Base-by-base conservation (phyloP, 2,329 filamentous ascomycete genomes). In the Harringtonia aguacate region DNA sequence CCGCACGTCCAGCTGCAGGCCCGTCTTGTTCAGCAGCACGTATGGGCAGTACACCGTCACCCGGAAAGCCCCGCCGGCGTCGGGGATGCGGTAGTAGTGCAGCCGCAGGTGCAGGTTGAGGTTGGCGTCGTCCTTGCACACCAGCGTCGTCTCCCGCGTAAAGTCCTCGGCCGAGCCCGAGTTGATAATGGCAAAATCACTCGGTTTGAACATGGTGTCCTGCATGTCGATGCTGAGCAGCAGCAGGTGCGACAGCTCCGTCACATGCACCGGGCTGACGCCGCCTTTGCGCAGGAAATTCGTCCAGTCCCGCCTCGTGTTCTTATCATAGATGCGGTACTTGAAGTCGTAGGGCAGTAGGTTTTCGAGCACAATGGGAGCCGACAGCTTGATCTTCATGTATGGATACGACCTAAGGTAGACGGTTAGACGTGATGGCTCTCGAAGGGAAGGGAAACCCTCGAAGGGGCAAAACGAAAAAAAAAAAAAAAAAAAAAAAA, bases 291-390 rank as follows among this genome's bases (percentile, higher is more conserved):
- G 80, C 38, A 98, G 68, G 66, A 98, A 98, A 61, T 98, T 98
- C 5, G 87, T 94, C 92, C 92, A 98, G 60, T 98, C 92, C 60
- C 94, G 95, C 70, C 90, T 94, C 0, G 89, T 95, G 61, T 95
- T 94, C 67, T 94, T 95, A 68, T 98, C 92, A 58, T 97, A 98
- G 44, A 98, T 97, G 44, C 90, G 81, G 61, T 98, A 98, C 63
- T 98, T 97, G 77, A 98, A 98, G 63, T 98, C 92, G 58, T 92
- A 97, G 0, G 92, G 92, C 31, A 98, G 67, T 36, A 98, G 68
- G 52, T 98, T 98, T 61, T 98, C 90, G 5, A 98, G 74, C 40
- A 95, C 90, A 14, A 98, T 79, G 0, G 94, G 92, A 1, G 92
- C 90, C 21, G 87, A 94, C 3, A 98, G 75, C 52, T 89, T 86